Percentiles rank a stretch among this genome's conserved stretches.
Conservation (phyloP, 73 alveolate genomes). For the Tetrahymena thermophila region DNA sequence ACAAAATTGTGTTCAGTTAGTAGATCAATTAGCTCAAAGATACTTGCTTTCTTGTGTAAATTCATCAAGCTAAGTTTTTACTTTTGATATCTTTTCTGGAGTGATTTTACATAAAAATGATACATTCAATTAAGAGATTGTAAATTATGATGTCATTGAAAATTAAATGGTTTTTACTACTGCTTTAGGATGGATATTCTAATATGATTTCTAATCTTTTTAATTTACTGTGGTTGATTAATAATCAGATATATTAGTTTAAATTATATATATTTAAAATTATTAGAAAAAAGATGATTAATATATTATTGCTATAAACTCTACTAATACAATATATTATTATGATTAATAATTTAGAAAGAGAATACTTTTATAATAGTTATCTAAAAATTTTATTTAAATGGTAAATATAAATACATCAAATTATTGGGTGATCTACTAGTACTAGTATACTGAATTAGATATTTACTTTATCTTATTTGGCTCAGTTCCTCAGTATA, state of each 20-base stretch:
- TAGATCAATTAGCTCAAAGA: background rate
- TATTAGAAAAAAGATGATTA: background rate
- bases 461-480: background rate
- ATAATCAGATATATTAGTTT: background rate
- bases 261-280: no score
- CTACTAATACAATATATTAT: background rate
- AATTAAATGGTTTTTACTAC: background rate
- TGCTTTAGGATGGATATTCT: no score
- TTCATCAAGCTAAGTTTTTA: background rate
- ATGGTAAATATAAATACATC: background rate
- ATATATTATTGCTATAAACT: background rate
- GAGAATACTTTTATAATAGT: background rate
- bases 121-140: background rate
- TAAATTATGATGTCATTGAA: background rate
- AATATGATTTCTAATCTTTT: no score
- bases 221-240: background rate
- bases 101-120: no score
- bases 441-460: no score
- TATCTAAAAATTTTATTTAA: background rate
- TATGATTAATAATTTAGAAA: background rate
- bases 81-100: background rate
- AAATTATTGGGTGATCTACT: background rate
- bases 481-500: background rate
- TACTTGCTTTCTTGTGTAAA: background rate
- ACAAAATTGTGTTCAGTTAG: background rate